phyloP scores from a whole-genome alignment of 1,284 basidiomycete species.

The Marasmius tenuissimus region DNA sequence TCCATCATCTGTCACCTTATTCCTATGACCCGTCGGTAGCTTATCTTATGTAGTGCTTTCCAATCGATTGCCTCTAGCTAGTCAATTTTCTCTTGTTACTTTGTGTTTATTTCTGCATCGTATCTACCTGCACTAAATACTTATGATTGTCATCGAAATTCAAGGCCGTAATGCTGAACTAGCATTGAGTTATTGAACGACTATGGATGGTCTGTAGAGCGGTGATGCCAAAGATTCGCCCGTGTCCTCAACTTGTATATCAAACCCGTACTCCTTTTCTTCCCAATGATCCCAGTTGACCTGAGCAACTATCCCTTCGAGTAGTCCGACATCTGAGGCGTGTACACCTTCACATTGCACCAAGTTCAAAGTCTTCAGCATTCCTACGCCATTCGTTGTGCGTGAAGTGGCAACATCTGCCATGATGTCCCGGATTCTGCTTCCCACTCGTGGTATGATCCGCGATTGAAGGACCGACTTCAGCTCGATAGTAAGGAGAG shows the following conservation, averaged over 20 bases:
- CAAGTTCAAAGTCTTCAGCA: neutral
- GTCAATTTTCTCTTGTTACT: neutral
- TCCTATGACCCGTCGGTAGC: conserved; percentile 14
- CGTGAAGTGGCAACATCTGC: neutral
- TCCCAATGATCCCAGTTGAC: neutral
- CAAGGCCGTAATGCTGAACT: neutral
- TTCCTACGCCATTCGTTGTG: neutral
- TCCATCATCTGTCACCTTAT: conserved; percentile 32
- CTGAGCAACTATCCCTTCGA: neutral
- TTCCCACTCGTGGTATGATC: neutral
- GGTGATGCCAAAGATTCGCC: neutral
- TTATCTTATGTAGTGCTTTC: conserved; percentile 2
- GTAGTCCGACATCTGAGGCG: neutral
- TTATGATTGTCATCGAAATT: neutral
- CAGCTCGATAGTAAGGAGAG: neutral
- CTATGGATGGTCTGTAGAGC: neutral
- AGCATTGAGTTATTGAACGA: neutral
- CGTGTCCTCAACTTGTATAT: neutral
- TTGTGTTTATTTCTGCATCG: neutral
- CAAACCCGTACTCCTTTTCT: neutral
- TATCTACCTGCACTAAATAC: neutral
- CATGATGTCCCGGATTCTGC: neutral
- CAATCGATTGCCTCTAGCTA: neutral
- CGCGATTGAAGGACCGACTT: neutral
- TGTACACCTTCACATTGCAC: neutral